Percentiles rank a stretch among this genome's conserved stretches.
These are phyloP conservation scores for Cairneyella variabilis DNA, from an alignment of 495 filamentous ascomycete genomes.

Conservation along the genomic window DNA sequence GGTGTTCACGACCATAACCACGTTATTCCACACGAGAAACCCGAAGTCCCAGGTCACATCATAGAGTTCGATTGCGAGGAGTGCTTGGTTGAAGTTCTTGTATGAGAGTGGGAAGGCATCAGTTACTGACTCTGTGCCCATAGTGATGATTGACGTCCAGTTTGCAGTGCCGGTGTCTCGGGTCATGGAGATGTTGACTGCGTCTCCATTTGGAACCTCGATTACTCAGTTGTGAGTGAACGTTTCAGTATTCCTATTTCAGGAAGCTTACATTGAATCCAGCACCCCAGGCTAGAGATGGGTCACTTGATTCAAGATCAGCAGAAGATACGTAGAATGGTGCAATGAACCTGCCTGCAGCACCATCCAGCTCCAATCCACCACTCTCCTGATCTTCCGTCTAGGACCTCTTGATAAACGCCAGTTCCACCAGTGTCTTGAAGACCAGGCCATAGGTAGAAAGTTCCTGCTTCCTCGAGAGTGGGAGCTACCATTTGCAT, in stretches of 20 bases:
- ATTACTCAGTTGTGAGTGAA: background rate
- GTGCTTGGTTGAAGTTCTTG: conserved; percentile 2
- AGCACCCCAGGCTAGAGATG: conserved; percentile 35
- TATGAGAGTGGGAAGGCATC: background rate
- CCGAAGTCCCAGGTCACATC: background rate
- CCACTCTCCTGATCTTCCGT: conserved; percentile 38
- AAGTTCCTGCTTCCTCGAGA: conserved; percentile 32
- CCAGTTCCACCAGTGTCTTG: conserved; percentile 37
- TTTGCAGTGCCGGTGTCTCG: background rate
- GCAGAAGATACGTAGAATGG: background rate
- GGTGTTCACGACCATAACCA: background rate
- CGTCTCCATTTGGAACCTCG: background rate
- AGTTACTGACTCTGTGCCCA: background rate
- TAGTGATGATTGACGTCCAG: background rate
- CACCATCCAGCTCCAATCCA: conserved; percentile 43
- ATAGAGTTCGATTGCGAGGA: background rate
- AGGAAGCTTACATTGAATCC: conserved; percentile 37
- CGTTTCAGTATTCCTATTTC: background rate
- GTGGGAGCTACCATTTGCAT: conserved; percentile 35
- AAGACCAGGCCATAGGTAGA: conserved; percentile 42
- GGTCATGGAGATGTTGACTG: background rate
- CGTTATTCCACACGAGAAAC: background rate
- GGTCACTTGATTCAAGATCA: conserved; percentile 21
- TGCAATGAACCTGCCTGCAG: conserved; percentile 16
- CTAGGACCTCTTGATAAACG: conserved; percentile 40